These are phyloP conservation scores for Arthroderma uncinatum DNA, from an alignment of 2,329 filamentous ascomycete genomes.

Conservation along the genomic window DNA sequence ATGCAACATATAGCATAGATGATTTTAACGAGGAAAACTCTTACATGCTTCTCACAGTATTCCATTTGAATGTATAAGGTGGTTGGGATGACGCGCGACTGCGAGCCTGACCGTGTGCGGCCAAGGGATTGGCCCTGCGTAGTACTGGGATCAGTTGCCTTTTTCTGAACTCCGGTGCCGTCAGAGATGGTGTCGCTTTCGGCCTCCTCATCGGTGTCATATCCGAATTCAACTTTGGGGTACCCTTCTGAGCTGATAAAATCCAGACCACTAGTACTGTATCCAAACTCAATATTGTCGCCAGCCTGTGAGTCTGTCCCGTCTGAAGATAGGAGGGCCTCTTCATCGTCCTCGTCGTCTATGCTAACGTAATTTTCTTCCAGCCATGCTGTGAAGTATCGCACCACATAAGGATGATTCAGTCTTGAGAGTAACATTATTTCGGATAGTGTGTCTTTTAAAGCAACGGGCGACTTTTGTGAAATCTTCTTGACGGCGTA, in stretches of 20 bases:
- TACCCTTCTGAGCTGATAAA: conserved; percentile 83
- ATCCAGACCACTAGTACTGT: conserved; percentile 72
- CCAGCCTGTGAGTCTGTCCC: conserved; percentile 8
- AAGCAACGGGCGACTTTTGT: conserved; percentile 58
- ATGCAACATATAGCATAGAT: conserved; percentile 9
- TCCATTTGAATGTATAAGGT: conserved; percentile 98
- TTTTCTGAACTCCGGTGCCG: conserved; percentile 15
- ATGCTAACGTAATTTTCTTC: conserved; percentile 49
- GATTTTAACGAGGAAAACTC: conserved; percentile 15
- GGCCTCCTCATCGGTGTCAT: conserved; percentile 41
- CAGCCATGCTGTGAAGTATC: conserved; percentile 93
- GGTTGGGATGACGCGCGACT: conserved; percentile 49
- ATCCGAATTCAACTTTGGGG: conserved; percentile 66
- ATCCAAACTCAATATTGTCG: conserved; percentile 48
- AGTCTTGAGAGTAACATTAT: conserved; percentile 83
- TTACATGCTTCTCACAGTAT: conserved; percentile 79
- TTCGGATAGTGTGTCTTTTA: conserved; percentile 60
- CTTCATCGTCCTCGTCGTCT: conserved; percentile 36
- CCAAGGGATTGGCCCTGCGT: conserved; percentile 28
- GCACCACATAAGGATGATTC: conserved; percentile 76
- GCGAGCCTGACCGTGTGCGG: conserved; percentile 38
- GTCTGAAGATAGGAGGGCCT: background rate
- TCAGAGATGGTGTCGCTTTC: conserved; percentile 27
- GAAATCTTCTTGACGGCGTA: conserved; percentile 97
- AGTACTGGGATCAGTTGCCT: conserved; percentile 12